phyloP scores from a whole-genome alignment of 495 filamentous ascomycete genomes.

The Penicillium crystallinum region DNA sequence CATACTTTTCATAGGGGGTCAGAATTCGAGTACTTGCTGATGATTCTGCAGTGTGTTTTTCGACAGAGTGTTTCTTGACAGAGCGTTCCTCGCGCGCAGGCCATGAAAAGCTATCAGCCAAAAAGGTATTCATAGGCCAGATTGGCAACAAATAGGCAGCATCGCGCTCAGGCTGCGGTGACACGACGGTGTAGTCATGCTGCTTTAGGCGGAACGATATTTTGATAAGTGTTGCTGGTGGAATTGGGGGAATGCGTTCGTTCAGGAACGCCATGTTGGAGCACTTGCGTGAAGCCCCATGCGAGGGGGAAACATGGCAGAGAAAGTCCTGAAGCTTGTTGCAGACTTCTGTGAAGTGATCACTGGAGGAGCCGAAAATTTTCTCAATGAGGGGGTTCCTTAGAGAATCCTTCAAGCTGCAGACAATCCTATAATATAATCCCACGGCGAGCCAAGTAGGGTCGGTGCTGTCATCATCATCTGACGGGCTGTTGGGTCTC shows the following conservation, averaged over 20 bases:
- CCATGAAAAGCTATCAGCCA: too few relatives aligned
- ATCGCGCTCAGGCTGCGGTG: neutral
- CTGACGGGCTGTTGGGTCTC: neutral
- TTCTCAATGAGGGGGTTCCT: neutral
- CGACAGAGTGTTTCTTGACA: too few relatives aligned
- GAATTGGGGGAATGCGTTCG: neutral
- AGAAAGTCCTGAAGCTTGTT: slow-evolving; percentile 1
- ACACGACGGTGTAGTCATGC: neutral
- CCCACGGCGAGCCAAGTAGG: slow-evolving; percentile 10
- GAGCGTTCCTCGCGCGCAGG: too few relatives aligned
- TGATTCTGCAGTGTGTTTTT: too few relatives aligned
- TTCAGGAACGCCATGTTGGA: neutral
- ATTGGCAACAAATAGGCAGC: neutral
- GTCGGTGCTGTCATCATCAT: neutral
- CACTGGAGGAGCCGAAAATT: slow-evolving; percentile 1
- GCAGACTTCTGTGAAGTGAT: neutral
- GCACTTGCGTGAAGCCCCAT: neutral
- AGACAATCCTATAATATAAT: slow-evolving; percentile 14
- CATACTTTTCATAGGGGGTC: too few relatives aligned
- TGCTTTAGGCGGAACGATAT: neutral
- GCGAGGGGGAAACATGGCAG: neutral
- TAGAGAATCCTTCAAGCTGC: slow-evolving; percentile 3
- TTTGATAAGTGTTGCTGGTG: neutral
- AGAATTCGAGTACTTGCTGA: too few relatives aligned
- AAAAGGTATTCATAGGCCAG: too few relatives aligned